Evolutionary conservation across 495 filamentous ascomycete species (phyloP).

Genomic region (Penicillium egyptiacum): DNA sequence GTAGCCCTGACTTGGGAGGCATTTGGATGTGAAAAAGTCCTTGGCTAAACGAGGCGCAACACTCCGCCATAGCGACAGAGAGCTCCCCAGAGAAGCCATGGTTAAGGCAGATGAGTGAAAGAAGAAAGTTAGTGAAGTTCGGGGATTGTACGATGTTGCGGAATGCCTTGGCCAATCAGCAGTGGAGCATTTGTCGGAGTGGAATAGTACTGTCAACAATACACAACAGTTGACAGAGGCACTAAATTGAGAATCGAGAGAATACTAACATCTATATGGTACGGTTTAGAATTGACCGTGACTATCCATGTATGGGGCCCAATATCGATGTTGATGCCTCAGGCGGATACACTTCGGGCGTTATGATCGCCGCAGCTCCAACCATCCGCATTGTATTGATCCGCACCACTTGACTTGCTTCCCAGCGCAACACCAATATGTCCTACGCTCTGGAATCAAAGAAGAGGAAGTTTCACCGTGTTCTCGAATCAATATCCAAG

Average conservation of each 20-base stretch:
- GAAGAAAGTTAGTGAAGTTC: conserved; percentile 19
- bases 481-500: conserved; percentile 55
- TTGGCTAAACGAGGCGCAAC: conserved; percentile 52
- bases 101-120: conserved; percentile 18
- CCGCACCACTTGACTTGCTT: conserved; percentile 6
- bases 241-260: neutral
- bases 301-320: neutral
- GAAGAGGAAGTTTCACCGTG: conserved; percentile 56
- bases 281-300: neutral
- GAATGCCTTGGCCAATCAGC: conserved; percentile 29
- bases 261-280: neutral
- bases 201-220: neutral
- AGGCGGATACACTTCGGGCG: conserved; percentile 12
- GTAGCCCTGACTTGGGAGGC: conserved; percentile 44
- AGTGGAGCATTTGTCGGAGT: conserved; percentile 22
- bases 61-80: conserved; percentile 35
- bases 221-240: neutral
- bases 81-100: conserved; percentile 41
- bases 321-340: conserved; percentile 17
- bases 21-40: conserved; percentile 64
- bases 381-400: conserved; percentile 10
- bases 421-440: conserved; percentile 31
- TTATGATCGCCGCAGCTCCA: conserved; percentile 12
- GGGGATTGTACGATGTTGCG: conserved; percentile 23
- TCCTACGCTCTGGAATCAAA: conserved; percentile 55